Base-by-base conservation (phyloP, 2,329 filamentous ascomycete species). In the Hymenoscyphus repandus region DNA sequence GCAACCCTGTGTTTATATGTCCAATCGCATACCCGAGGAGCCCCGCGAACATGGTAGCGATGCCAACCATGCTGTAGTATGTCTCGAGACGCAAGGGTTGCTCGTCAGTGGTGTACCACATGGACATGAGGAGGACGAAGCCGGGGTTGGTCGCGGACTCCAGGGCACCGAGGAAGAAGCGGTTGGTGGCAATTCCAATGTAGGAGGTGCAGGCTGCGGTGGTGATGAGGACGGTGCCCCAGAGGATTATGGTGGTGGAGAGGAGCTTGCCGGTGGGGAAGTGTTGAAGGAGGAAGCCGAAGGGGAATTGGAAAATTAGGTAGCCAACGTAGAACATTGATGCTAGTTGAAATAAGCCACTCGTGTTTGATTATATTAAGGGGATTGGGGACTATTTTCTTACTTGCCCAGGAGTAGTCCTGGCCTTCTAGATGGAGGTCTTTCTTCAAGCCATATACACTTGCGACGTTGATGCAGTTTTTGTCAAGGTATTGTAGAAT, bases 401-500 rank as follows among this genome's bases (percentile, higher is more conserved):
- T 45, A 15, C 62, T 59, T 22, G 57, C 47, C 62, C 58, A 64
- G 1, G 60, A 61, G 51, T 63, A 66, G 45, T 66, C 52, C 13
- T 58, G 52, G 7, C 63, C 63, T 2, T 54, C 46, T 12, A 61
- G 30, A 44, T 58, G 45, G 2, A 50, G 53, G 45, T 60, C 56
- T 12, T 39, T 49, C 30, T 53, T 50, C 5, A 62, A 47, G 3
- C 53, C 56, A 49, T 59, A 57, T 17, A 62, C 70, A 45, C 69
- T 71, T 7, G 74, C 73, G 57, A 76, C 76, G 54, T 74, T 74
- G 60, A 75, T 69, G 2, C 68, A 69, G 58, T 74, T 74, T 61
- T 83, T 83, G 62, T 83, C 80, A 72, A 82, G 80, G 48, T 80
- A 82, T 58, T 80, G 78, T 53, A 82, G 63, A 65, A 76, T 74